These are phyloP conservation scores for Oryza punctata DNA, from an alignment of 176 grass and related monocot genomes.

Conservation along the genomic window DNA sequence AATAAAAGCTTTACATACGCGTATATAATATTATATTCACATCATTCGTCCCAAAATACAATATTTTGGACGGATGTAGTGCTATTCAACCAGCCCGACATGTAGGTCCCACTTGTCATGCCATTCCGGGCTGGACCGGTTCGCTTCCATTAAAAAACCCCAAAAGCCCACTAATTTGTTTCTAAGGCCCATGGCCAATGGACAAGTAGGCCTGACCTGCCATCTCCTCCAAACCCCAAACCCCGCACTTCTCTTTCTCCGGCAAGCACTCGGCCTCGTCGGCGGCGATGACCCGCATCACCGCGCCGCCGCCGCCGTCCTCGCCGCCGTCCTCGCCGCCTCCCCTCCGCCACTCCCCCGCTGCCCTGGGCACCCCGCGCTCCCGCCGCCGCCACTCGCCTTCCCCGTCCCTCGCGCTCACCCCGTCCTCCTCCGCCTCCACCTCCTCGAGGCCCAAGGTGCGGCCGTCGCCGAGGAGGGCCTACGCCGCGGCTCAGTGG, in stretches of 20 bases:
- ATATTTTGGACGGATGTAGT: too few species aligned
- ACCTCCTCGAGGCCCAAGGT: slow-evolving; percentile 46
- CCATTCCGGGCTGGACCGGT: too few species aligned
- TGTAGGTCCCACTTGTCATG: background rate
- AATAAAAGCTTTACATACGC: too few species aligned
- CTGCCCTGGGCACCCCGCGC: slow-evolving; percentile 1
- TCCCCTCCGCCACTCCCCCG: slow-evolving; percentile 32
- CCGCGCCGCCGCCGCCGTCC: slow-evolving; percentile 60
- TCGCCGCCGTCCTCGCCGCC: slow-evolving; percentile 61
- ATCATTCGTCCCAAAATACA: too few species aligned
- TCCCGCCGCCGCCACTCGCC: slow-evolving; percentile 48
- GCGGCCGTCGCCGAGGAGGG: slow-evolving; percentile 47
- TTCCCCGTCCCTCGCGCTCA: slow-evolving; percentile 51
- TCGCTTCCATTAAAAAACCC: background rate
- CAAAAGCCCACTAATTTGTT: background rate
- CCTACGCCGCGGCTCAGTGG: slow-evolving; percentile 55
- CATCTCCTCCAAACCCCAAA: background rate
- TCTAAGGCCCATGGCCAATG: background rate
- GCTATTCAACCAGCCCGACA: background rate
- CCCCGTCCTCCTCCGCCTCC: slow-evolving; percentile 44
- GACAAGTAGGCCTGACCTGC: background rate
- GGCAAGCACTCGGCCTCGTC: slow-evolving; percentile 4
- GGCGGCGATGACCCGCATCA: slow-evolving; percentile 69
- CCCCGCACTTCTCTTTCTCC: background rate
- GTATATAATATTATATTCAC: too few species aligned